A percentile compares a stretch with the other conserved stretches of the same genome.
These are phyloP conservation scores for Thelonectria olida DNA, from an alignment of 2,329 filamentous ascomycete species.

Conservation along the genomic window DNA sequence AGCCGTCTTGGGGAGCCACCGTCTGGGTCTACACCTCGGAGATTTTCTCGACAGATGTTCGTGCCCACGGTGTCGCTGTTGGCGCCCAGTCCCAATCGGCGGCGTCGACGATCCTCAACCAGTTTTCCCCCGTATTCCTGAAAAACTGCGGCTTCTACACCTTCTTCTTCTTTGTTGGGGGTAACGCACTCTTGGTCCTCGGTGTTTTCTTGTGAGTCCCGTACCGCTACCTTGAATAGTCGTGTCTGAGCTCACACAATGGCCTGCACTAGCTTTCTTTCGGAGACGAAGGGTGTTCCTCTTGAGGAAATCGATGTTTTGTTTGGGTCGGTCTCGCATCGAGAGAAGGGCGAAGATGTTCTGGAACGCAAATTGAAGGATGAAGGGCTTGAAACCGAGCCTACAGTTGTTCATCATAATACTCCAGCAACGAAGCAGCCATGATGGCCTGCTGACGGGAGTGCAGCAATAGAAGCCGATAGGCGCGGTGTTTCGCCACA, in stretches of 20 bases:
- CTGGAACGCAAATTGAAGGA: too few relatives aligned
- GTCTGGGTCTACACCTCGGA: slow-evolving; percentile 75
- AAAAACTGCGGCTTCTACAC: slow-evolving; percentile 54
- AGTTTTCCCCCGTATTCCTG: slow-evolving; percentile 73
- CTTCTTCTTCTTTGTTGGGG: slow-evolving; percentile 32
- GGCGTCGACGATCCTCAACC: slow-evolving; percentile 70
- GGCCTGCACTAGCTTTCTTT: too few relatives aligned
- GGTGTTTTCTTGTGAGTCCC: slow-evolving; percentile 57
- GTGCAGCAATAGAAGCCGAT: too few relatives aligned
- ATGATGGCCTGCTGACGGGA: too few relatives aligned
- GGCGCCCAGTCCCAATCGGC: slow-evolving; percentile 60
- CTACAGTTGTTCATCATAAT: too few relatives aligned
- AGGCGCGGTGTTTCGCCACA: too few relatives aligned
- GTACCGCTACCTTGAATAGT: too few relatives aligned
- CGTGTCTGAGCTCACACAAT: too few relatives aligned
- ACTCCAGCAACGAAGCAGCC: too few relatives aligned
- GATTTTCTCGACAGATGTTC: slow-evolving; percentile 68
- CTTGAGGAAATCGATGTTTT: slow-evolving; percentile 69
- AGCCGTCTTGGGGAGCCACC: slow-evolving; percentile 74
- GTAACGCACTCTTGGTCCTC: slow-evolving; percentile 52
- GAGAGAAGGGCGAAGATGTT: slow-evolving; percentile 38
- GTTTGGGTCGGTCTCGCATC: slow-evolving; percentile 49
- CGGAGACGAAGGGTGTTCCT: slow-evolving; percentile 61
- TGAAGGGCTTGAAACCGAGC: too few relatives aligned
- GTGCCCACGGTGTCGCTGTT: slow-evolving; percentile 70